Percentiles rank a stretch among this genome's conserved stretches.
Conservation (phyloP, 805 yeast genomes). For the Wickerhamiella siamensis region DNA sequence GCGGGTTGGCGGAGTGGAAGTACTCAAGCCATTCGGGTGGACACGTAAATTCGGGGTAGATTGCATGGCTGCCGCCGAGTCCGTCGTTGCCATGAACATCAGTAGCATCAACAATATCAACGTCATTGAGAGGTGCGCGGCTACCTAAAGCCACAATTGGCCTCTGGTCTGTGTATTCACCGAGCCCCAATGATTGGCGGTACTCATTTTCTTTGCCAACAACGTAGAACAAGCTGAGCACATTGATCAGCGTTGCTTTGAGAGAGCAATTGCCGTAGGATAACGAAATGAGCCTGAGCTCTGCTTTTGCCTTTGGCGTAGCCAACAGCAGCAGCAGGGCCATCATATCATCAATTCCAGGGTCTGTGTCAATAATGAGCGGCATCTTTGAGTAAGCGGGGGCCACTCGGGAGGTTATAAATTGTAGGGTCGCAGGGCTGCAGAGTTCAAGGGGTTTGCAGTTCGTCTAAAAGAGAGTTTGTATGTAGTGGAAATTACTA, state of each 20-base stretch:
- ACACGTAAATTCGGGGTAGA: slow-evolving; percentile 25
- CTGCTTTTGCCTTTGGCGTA: slow-evolving; percentile 16
- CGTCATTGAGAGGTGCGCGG: slow-evolving; percentile 13
- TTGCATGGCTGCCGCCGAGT: slow-evolving; percentile 27
- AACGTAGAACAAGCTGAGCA: slow-evolving; percentile 25
- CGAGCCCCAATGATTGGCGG: slow-evolving; percentile 15
- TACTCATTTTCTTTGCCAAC: slow-evolving; percentile 21
- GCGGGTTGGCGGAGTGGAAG: slow-evolving; percentile 13
- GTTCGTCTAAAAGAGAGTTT: not conserved
- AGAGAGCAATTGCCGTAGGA: slow-evolving; percentile 29
- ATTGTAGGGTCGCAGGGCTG: too few species aligned
- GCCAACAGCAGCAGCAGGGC: slow-evolving; percentile 27
- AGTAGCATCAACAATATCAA: slow-evolving; percentile 26
- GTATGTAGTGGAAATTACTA: not conserved
- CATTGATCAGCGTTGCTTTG: slow-evolving; percentile 24
- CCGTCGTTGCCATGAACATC: slow-evolving; percentile 31
- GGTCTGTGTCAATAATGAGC: slow-evolving; percentile 29
- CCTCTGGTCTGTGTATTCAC: slow-evolving; percentile 18
- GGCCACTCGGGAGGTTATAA: too few species aligned
- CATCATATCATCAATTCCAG: slow-evolving; percentile 31
- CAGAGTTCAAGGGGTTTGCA: too few species aligned
- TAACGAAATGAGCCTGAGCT: slow-evolving; percentile 24
- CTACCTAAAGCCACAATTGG: slow-evolving; percentile 27
- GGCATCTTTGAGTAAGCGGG: slow-evolving; percentile 7
- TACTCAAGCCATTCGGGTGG: slow-evolving; percentile 19